These are phyloP conservation scores for Bauhinia variegata DNA, from an alignment of 306 rosid species.

Conservation along the genomic window DNA sequence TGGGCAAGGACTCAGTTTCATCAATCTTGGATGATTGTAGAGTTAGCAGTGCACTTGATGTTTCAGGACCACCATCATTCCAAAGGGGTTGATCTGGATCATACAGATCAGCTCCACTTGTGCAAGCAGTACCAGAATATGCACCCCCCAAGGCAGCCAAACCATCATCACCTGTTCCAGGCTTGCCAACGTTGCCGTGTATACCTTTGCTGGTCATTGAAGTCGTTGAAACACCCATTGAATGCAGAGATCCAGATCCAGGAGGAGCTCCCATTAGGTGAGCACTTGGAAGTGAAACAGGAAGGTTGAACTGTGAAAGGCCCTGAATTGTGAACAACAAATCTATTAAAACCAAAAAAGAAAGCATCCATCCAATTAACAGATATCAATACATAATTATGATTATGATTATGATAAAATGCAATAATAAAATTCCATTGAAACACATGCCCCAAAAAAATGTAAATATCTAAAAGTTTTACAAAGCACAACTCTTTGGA, in stretches of 20 bases:
- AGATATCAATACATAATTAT: conserved; percentile 23
- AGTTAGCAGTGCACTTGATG: conserved; percentile 63
- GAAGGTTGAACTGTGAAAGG: conserved; percentile 98
- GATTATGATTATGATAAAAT: conserved; percentile 25
- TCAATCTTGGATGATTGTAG: conserved; percentile 73
- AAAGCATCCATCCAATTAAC: conserved; percentile 25
- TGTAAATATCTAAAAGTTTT: conserved; percentile 25
- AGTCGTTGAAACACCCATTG: conserved; percentile 64
- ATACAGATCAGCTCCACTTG: conserved; percentile 82
- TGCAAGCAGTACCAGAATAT: conserved; percentile 64
- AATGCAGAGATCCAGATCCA: conserved; percentile 76
- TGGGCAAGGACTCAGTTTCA: conserved; percentile 61
- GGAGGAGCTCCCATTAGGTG: conserved; percentile 73
- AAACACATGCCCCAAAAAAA: conserved; percentile 5
- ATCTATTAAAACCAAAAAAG: conserved; percentile 15
- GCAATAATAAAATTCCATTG: conserved; percentile 14
- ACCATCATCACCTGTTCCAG: conserved; percentile 66
- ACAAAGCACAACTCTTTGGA: background rate
- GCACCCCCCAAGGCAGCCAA: conserved; percentile 65
- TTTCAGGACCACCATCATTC: conserved; percentile 77
- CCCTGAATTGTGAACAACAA: conserved; percentile 53
- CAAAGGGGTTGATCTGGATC: conserved; percentile 99
- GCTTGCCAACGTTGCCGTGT: conserved; percentile 61
- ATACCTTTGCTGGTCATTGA: conserved; percentile 68
- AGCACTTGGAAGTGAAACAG: conserved; percentile 83